Base-by-base conservation (phyloP, 331 rosid genomes). In the Saraca asoca region DNA sequence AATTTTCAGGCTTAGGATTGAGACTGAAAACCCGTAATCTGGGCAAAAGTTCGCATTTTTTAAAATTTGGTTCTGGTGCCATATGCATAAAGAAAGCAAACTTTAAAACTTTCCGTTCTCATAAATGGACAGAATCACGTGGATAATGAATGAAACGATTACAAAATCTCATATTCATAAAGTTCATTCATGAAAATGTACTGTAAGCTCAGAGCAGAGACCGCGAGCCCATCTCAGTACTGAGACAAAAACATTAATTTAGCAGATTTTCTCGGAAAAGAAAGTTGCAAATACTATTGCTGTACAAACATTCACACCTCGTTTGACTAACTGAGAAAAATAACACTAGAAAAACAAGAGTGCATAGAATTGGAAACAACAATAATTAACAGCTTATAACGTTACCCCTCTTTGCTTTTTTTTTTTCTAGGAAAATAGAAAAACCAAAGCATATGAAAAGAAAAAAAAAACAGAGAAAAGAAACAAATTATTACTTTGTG, bases 401-500 rank as follows among this genome's bases (percentile, higher is more conserved):
- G 15, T 29, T 35, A 46, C 17, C 14, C 17, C 2, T 13, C 24
- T 24, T 37, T 39, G 13, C 61, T 8, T 49, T 17, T 69, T 51
- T 8, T 49, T 17, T 69, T 51, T 52, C 42, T 31, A 10, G 16
- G 53, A 7, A 45, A 50, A 55, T 6, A 44, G 59, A 11, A 6
- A 34, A 48, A 62, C 31, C 15, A 35, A 52, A 64, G 70, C 42
- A 7, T 5, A 34, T 20, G 7, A 46, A 41, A 0, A 9, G 52
- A 7, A 0, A 0, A 17, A 60, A 39, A 51, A 70, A 49, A 65
- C 43, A 31, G 20, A 54, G 1, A 7, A 57, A 38, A 57, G 37
- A 69, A 72, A 64, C 50, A 55, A 54, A 58, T 12, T 8, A 62
- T n/a, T 50, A 57, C 62, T 69, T 62, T 45, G 55, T 7, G 54